phyloP scores from a whole-genome alignment of 306 rosid species.

The Dalbergia cultrata region DNA sequence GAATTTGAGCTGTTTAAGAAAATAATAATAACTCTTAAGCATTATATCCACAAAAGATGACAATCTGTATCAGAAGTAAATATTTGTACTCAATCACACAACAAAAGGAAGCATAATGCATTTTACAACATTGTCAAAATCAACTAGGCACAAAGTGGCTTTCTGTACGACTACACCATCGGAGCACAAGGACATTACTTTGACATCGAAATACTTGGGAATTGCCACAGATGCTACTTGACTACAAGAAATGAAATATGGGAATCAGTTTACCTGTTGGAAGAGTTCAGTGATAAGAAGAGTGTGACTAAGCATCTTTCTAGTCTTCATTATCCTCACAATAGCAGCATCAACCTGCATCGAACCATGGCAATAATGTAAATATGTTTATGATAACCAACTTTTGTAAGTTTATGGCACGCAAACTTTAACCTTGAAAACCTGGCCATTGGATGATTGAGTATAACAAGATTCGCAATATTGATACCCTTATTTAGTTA shows the following conservation, averaged over 20 bases:
- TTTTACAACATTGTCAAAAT: slow-evolving; percentile 4
- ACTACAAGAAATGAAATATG: slow-evolving; percentile 25
- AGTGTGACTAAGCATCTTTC: slow-evolving; percentile 97
- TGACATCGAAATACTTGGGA: slow-evolving; percentile 18
- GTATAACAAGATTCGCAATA: background rate
- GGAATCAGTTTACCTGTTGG: slow-evolving; percentile 79
- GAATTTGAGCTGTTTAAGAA: slow-evolving; percentile 79
- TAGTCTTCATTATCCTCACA: slow-evolving; percentile 98
- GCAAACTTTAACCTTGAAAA: background rate
- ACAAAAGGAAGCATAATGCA: background rate
- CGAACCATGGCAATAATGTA: slow-evolving; percentile 39
- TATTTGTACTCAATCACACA: background rate
- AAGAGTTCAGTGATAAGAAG: slow-evolving; percentile 98
- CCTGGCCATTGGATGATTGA: background rate
- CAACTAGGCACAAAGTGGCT: background rate
- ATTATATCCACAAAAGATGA: background rate
- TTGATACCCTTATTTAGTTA: background rate
- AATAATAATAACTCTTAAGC: background rate
- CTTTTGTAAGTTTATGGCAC: background rate
- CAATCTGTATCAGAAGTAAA: slow-evolving; percentile 10
- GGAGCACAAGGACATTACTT: slow-evolving; percentile 19
- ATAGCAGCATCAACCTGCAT: slow-evolving; percentile 98
- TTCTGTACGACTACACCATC: slow-evolving; percentile 8
- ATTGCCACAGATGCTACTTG: slow-evolving; percentile 13
- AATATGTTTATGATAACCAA: slow-evolving; percentile 20